These are phyloP conservation scores for Choanephora cucurbitarum DNA, from an alignment of 371 early-diverging fungal species.

Conservation along the genomic window DNA sequence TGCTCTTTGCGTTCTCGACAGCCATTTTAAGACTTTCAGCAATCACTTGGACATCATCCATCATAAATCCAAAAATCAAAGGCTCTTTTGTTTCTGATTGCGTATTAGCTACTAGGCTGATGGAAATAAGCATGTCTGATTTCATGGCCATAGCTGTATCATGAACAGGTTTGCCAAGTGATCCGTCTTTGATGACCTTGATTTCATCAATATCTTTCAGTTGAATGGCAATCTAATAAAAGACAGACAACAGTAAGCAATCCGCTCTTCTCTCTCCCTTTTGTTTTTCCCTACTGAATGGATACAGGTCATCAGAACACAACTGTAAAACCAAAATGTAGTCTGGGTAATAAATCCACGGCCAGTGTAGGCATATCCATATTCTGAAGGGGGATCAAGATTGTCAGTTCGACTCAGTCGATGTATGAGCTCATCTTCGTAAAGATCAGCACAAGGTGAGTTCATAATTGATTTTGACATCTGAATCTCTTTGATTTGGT, in stretches of 20 bases:
- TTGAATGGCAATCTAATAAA: slow-evolving; percentile 30
- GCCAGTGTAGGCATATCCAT: slow-evolving; percentile 42
- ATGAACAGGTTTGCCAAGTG: slow-evolving; percentile 8
- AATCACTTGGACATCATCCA: slow-evolving; percentile 29
- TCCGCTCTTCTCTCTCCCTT: background rate
- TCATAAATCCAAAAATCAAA: slow-evolving; percentile 19
- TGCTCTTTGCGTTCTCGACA: slow-evolving; percentile 35
- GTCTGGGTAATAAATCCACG: slow-evolving; percentile 43
- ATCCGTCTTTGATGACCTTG: slow-evolving; percentile 24
- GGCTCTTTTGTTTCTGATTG: slow-evolving; percentile 22
- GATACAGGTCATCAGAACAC: slow-evolving; percentile 37
- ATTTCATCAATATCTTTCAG: slow-evolving; percentile 37
- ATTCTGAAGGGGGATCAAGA: slow-evolving; percentile 18
- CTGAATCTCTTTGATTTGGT: slow-evolving; percentile 1
- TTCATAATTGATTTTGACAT: background rate
- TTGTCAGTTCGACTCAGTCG: slow-evolving; percentile 3
- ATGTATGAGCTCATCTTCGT: slow-evolving; percentile 12
- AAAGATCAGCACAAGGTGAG: slow-evolving; percentile 6
- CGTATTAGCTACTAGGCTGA: slow-evolving; percentile 5
- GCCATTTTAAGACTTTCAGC: slow-evolving; percentile 37
- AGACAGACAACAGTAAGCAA: background rate
- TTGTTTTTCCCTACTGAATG: slow-evolving; percentile 28
- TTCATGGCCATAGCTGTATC: slow-evolving; percentile 8
- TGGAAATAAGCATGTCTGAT: slow-evolving; percentile 12
- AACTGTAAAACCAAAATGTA: slow-evolving; percentile 48